Evolutionary conservation across 306 rosid genomes (phyloP), one percentile per base, ranked within the genome.

Genomic region (Rosa persica): DNA sequence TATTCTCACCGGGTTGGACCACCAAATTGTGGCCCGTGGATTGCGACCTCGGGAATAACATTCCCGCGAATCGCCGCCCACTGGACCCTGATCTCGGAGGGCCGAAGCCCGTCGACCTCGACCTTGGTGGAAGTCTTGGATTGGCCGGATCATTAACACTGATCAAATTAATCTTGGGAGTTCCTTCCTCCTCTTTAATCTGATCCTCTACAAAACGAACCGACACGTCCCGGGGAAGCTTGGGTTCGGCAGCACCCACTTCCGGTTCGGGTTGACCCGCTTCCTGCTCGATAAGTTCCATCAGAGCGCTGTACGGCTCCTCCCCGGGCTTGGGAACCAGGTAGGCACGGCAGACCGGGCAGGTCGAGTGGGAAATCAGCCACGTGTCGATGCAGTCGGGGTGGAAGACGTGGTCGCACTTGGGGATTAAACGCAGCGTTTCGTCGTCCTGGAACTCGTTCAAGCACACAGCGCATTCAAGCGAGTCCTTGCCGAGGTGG

Each of bases 391-490:
- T 81, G 70, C 99, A 95, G 4, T 81, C 86, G 0, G 89, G 65
- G 80, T 95, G 99, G 81, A 95, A 95, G 62, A 93, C 98, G 78
- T 95, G 99, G 83, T 86, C 88, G 54, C 99, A 95, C 20, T 85
- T 84, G 9, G 98, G 98, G 30, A 95, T 84, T 73, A 95, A 89
- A 85, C 99, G 99, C 89, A 95, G 90, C 80, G 89, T 89, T 79
- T 95, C 99, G 1, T 86, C 78, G 47, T 85, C 93, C 43, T 89
- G 82, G 55, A 95, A 95, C 58, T 91, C 99, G 84, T 84, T 91
- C 17, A 95, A 74, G 80, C 99, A 95, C 15, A 95, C 97, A n/a
- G 98, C 99, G 78, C 99, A 95, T 78, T 93, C 97, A 5, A 95
- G 86, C 15, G 97, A 23, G 44, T 84, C 88, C 5, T 78, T 58